A percentile compares a stretch with the other conserved stretches of the same genome.
These are phyloP conservation scores for Ochromonadaceae sp. DNA, from an alignment of 352 stramenopile genomes.

Conservation along the genomic window DNA sequence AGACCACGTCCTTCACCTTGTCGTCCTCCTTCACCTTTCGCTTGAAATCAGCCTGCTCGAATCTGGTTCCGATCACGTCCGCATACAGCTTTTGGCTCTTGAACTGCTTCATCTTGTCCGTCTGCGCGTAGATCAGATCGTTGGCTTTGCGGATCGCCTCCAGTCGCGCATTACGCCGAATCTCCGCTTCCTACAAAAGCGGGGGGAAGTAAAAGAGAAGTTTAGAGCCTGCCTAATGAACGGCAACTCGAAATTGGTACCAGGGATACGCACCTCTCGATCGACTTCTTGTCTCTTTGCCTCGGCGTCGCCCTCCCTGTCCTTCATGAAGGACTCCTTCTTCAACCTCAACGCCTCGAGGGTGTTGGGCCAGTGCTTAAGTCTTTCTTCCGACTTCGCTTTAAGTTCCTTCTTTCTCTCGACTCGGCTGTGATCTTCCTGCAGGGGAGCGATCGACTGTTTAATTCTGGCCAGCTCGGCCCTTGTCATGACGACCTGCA, in stretches of 20 bases:
- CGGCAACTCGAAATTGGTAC: background rate
- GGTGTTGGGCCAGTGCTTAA: slow-evolving; percentile 70
- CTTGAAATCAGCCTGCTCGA: slow-evolving; percentile 40
- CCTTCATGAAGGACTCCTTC: slow-evolving; percentile 43
- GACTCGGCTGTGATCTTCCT: background rate
- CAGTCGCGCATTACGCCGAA: slow-evolving; percentile 48
- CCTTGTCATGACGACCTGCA: background rate
- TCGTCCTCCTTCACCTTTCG: slow-evolving; percentile 40
- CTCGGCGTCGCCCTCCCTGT: slow-evolving; percentile 63
- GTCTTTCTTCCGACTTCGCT: slow-evolving; percentile 53
- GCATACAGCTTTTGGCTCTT: slow-evolving; percentile 56
- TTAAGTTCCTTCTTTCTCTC: slow-evolving; percentile 52
- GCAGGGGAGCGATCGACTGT: background rate
- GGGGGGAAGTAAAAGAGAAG: slow-evolving; percentile 53
- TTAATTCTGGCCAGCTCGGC: slow-evolving; percentile 1
- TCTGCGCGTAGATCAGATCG: slow-evolving; percentile 64
- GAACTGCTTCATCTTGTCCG: slow-evolving; percentile 74
- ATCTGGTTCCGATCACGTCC: slow-evolving; percentile 54
- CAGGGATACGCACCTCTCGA: background rate
- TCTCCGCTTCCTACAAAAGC: slow-evolving; percentile 47
- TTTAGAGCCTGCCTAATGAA: background rate
- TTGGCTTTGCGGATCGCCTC: slow-evolving; percentile 66
- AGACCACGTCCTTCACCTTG: slow-evolving; percentile 32
- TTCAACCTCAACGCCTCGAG: slow-evolving; percentile 65
- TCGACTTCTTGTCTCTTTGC: slow-evolving; percentile 37